Evolutionary conservation across 2,329 filamentous ascomycete genomes (phyloP), one percentile per base, ranked within the genome.

Genomic region (Ophiosphaerella herpotricha): DNA sequence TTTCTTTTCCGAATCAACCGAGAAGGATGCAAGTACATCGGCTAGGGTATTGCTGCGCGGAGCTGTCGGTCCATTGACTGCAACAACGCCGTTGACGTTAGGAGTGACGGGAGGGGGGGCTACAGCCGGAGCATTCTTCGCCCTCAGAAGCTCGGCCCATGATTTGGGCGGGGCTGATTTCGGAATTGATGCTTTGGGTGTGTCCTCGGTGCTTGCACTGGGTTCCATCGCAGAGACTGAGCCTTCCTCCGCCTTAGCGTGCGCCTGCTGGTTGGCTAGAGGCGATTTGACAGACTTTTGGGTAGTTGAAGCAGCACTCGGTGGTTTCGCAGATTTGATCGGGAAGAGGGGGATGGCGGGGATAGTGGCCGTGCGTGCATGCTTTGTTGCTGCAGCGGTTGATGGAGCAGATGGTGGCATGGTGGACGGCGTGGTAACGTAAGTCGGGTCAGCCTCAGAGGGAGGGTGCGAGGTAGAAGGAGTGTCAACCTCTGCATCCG

Each of bases 1-100:
- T 64, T 88, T 90, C 50, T 81, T 78, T 39, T 81, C 80, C 33
- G 80, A 79, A 49, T 84, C 82, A 21, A 91, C 85, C 45, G 82
- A 83, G 71, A 92, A 94, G 24, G 84, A 83, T 42, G 82, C 82
- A 44, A 99, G 80, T 32, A 90, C 89, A 61, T 97, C 90, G 3
- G 85, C 87, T 43, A 96, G 78, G 14, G 89, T 87, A 71, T 80
- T 82, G 52, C 72, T 78, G 68, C 85, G 82, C 11, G 77, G 70
- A 12, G 77, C 72, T 9, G 70, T 60, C 23, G 79, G 61, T 9
- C 76, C 77, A 43, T 77, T 78, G 11, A 69, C 57, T n/a, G 61
- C 35, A n/a, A 55, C 46, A 12, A 62, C 32, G 11, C 58, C 50
- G 35, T 58, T 50, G 8, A 66, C 67, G 39, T 70, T 77, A 32